Percentiles rank a stretch among this genome's conserved stretches.
These are phyloP conservation scores for Furcasterigmium furcatum DNA, from an alignment of 2,329 filamentous ascomycete species.

Conservation along the genomic window DNA sequence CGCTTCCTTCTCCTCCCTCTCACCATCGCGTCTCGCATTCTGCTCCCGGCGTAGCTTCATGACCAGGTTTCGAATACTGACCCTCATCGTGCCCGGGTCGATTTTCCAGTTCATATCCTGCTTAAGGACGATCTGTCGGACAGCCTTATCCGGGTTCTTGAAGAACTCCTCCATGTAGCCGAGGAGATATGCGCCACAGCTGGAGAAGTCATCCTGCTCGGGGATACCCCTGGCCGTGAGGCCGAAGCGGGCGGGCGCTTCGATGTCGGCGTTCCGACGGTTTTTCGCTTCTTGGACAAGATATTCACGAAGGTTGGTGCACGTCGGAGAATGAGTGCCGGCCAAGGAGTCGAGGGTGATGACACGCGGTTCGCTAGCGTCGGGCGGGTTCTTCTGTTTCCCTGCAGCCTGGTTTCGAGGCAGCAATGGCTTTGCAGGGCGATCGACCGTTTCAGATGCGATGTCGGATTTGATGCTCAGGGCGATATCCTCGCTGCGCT, in stretches of 20 bases:
- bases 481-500: no score
- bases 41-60: conserved; percentile 60
- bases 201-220: conserved; percentile 76
- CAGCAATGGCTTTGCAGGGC: conserved; percentile 6
- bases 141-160: conserved; percentile 67
- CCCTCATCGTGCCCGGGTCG: conserved; percentile 57
- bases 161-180: conserved; percentile 84
- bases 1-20: conserved; percentile 33
- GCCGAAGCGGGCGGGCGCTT: conserved; percentile 30
- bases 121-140: conserved; percentile 61
- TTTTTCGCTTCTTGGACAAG: conserved; percentile 68
- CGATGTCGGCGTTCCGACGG: conserved; percentile 46
- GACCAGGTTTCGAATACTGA: conserved; percentile 63
- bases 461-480: no score
- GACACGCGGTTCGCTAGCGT: conserved; percentile 62
- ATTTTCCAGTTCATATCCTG: conserved; percentile 51
- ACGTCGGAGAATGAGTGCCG: conserved; percentile 58
- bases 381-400: conserved; percentile 28
- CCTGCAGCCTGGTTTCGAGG: conserved; percentile 11
- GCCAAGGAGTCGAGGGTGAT: conserved; percentile 87
- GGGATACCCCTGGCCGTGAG: conserved; percentile 76
- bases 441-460: no score
- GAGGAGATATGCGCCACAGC: conserved; percentile 86
- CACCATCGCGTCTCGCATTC: conserved; percentile 35
- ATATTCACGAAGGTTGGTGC: conserved; percentile 71